These are phyloP conservation scores for Wickerhamiella kazuoi DNA, from an alignment of 805 yeast species.

Conservation along the genomic window DNA sequence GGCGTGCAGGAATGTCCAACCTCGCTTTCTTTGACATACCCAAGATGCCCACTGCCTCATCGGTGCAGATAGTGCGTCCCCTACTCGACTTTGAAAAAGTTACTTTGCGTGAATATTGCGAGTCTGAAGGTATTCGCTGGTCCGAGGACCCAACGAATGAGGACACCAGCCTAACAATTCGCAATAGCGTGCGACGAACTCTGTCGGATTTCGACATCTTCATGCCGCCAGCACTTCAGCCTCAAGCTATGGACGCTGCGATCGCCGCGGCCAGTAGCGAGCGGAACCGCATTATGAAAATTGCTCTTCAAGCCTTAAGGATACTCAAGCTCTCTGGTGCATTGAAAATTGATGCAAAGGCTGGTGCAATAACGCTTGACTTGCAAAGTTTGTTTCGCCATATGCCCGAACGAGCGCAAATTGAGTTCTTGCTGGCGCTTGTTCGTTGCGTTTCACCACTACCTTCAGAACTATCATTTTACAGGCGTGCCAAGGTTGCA, in stretches of 20 bases:
- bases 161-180: slow-evolving; percentile 33
- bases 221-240: slow-evolving; percentile 1
- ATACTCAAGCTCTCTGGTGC: slow-evolving; percentile 1
- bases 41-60: slow-evolving; percentile 5
- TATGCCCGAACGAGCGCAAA: slow-evolving; percentile 2
- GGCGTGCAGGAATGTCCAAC: slow-evolving; percentile 37
- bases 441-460: slow-evolving; percentile 10
- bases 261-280: slow-evolving; percentile 2
- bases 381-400: not conserved
- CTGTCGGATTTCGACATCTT: slow-evolving; percentile 22
- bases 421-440: slow-evolving; percentile 5
- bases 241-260: not conserved
- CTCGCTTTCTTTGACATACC: slow-evolving; percentile 1
- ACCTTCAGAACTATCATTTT: slow-evolving; percentile 3
- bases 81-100: slow-evolving; percentile 30
- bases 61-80: slow-evolving; percentile 31
- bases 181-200: slow-evolving; percentile 38
- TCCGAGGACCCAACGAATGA: slow-evolving; percentile 53
- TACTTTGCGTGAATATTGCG: slow-evolving; percentile 31
- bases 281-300: slow-evolving; percentile 1
- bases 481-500: slow-evolving; percentile 4
- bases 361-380: not conserved
- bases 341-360: not conserved
- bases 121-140: slow-evolving; percentile 30
- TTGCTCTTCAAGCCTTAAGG: not conserved